Evolutionary conservation across 2,329 filamentous ascomycete species (phyloP), one percentile per base, ranked within the genome.

Genomic region (Neopestalotiopsis sp.): DNA sequence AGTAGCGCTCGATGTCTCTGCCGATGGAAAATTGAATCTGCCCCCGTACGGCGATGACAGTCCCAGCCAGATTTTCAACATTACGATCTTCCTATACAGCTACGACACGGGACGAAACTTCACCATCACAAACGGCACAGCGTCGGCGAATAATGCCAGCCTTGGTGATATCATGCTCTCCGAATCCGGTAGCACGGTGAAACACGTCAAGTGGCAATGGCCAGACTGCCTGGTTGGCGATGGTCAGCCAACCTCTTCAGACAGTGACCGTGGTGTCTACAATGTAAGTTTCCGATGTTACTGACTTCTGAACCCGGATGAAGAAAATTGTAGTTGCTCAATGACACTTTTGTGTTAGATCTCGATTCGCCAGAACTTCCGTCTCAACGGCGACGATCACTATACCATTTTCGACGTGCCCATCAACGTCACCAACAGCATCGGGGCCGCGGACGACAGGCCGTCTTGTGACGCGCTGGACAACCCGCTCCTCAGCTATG

Each of bases 401-500:
- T 93, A 93, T 77, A 92, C 90, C 9, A 87, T 93, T 67, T 92
- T 92, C 73, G 89, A 93, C 72, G 80, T 93, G 13, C 91, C 91
- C 20, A 90, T 93, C 72, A 84, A 86, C 3, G 87, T 93, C 49
- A 91, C 90, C 5, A 93, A 93, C 77, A 83, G 81, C 53, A 92
- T 93, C 71, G 76, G 82, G 9, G 76, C 79, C 40, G 74, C 76
- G 24, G 78, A 78, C 28, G 74, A 78, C 69, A 81, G 85, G n/a
- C 81, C 83, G 1, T 79, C 80, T 20, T 90, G 88, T 73, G 85
- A 86, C 67, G 74, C 75, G 1, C 74, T 90, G 57, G 80, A 85
- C 70, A 90, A 90, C 75, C 80, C 83, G 30, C 72, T 90, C 34
- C 77, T 89, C 63, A 76, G 81, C 1, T 81, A 83, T 24, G 81